Percentiles rank a stretch among this genome's conserved stretches.
Conservation (phyloP, 352 stramenopile genomes). For the Phytophthora citrophthora region DNA sequence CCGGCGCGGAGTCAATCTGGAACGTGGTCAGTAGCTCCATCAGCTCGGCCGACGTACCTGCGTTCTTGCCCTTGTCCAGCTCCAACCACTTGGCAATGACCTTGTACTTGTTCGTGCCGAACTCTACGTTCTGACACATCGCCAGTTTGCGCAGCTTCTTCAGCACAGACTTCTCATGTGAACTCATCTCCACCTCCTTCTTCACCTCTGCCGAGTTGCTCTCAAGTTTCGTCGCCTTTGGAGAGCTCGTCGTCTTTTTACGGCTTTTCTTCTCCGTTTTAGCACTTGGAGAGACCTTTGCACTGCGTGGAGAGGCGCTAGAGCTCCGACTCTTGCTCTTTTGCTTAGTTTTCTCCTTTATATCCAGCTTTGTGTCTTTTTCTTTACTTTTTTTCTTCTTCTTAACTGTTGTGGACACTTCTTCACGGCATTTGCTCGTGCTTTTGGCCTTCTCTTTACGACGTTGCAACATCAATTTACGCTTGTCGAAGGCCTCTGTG, state of each 20-base stretch:
- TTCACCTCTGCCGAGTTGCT: neutral
- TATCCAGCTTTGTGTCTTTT: conserved; percentile 14
- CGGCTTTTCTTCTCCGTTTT: conserved; percentile 22
- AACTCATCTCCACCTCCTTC: conserved; percentile 4
- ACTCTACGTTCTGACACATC: conserved; percentile 41
- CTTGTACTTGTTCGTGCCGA: conserved; percentile 54
- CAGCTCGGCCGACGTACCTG: conserved; percentile 36
- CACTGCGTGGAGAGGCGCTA: conserved; percentile 20
- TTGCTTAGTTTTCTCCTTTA: conserved; percentile 1
- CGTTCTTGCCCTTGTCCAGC: conserved; percentile 52
- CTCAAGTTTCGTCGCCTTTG: conserved; percentile 4
- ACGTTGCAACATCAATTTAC: conserved; percentile 29
- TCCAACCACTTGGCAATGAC: conserved; percentile 63
- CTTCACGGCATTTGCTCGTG: conserved; percentile 15
- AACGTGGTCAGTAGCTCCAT: conserved; percentile 37
- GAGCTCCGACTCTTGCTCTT: conserved; percentile 26
- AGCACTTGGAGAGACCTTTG: conserved; percentile 12
- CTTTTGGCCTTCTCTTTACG: conserved; percentile 38
- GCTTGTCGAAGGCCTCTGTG: conserved; percentile 32
- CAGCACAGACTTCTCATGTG: conserved; percentile 35
- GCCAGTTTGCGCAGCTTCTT: conserved; percentile 46
- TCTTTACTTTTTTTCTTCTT: conserved; percentile 25
- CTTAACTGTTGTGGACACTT: conserved; percentile 2
- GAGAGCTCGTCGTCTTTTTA: conserved; percentile 9
- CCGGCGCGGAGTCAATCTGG: conserved; percentile 1